Evolutionary conservation across 148 eudicot genomes (phyloP).

Genomic region (Vaccinium vitisidaea): DNA sequence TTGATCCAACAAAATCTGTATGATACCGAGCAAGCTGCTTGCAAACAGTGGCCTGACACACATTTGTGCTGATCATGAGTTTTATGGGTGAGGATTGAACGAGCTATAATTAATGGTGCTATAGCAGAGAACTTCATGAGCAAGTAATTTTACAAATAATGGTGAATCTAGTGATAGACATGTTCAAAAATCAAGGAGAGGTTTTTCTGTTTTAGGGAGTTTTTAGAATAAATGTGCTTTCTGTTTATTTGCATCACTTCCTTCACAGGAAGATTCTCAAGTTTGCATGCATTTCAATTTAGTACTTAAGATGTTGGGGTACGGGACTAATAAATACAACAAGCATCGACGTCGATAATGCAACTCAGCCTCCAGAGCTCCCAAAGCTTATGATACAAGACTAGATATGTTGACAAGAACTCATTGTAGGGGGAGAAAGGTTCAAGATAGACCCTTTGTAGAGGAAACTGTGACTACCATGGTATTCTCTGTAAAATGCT

Average conservation of each 20-base stretch:
- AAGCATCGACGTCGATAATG: not conserved
- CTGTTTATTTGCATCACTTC: not conserved
- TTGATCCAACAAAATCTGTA: slow-evolving; percentile 69
- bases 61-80: slow-evolving; percentile 6
- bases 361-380: not conserved
- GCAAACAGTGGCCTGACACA: slow-evolving; percentile 79
- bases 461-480: not conserved
- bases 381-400: not conserved
- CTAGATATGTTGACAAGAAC: not conserved
- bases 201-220: not conserved
- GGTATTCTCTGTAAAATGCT: not conserved
- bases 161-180: too few species aligned
- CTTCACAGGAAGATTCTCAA: not conserved
- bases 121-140: not conserved
- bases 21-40: slow-evolving; percentile 66
- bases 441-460: not conserved
- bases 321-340: not conserved
- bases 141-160: not conserved
- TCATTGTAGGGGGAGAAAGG: not conserved
- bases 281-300: not conserved
- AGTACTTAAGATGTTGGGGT: not conserved
- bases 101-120: slow-evolving; percentile 9
- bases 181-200: not conserved
- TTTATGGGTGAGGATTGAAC: not conserved
- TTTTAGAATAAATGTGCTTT: not conserved